Base-by-base conservation (phyloP, 176 grass and related monocot genomes). In the Carex littledalei region DNA sequence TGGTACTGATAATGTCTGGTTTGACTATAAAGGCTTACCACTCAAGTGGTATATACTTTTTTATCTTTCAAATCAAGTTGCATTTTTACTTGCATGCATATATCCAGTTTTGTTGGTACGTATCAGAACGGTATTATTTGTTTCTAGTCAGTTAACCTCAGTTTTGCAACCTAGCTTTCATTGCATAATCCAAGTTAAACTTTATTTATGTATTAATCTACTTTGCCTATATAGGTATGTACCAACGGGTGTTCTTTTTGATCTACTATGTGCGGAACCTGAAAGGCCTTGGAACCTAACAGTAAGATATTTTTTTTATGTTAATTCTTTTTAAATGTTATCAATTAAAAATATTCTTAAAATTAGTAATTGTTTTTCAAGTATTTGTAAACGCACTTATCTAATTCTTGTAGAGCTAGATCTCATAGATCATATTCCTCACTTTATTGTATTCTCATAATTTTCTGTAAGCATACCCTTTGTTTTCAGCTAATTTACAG, bases 211-310 rank as follows among this genome's bases (percentile, higher is more conserved):
- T 41, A 13, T 9, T 45, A 67, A 67, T 22, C 24, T 16, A 57
- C 50, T 82, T 74, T 85, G 66, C 16, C 60, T 90, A 64, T 79
- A 60, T 94, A 99, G 96, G 96, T 92, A 95, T 84, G 81, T 99
- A 84, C 96, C 96, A n/a, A 92, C 89, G 84, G 96, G 96, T 78
- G 96, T 95, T 91, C 90, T 99, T 68, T 95, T 95, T 55, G 96
- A 99, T 74, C 88, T 99, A 90, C 71, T 99, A 82, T 99, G 91
- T 14, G 93, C 91, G 18, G 97, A 99, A 56, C 93, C 93, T 65
- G 93, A 99, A 94, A 89, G 97, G 52, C 97, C 97, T 47, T 99
- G 96, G 96, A 99, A 99, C 84, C 78, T 99, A 86, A 95, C 86
- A 59, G 96, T 99, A 91, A 89, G 91, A n/a, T 52, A 65, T 32